A percentile compares a stretch with the other conserved stretches of the same genome.
Evolutionary conservation across 768 basidiomycete genomes (phyloP).

Genomic region (Chiua virens): DNA sequence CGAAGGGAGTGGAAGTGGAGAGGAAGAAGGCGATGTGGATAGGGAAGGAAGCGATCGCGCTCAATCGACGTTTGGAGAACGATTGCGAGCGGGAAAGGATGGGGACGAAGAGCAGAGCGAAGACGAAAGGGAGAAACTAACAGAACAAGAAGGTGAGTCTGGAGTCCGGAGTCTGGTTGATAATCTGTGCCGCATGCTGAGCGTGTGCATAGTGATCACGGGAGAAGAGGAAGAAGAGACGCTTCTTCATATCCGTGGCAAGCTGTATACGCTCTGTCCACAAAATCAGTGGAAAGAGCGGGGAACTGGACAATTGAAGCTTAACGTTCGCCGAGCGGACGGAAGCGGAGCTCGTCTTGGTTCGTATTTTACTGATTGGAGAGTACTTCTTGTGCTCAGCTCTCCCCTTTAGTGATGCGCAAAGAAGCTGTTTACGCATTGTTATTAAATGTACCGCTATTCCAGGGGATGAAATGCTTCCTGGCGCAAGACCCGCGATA

Average conservation of each 20-base stretch:
- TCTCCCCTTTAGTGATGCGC: conserved; percentile 62
- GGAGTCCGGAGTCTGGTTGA: conserved; percentile 1
- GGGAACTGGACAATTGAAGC: conserved; percentile 66
- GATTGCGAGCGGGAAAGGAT: conserved; percentile 60
- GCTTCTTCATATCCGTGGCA: conserved; percentile 73
- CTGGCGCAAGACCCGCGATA: conserved; percentile 79
- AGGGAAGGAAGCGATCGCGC: conserved; percentile 32
- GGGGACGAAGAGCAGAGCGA: conserved; percentile 50
- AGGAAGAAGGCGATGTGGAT: conserved; percentile 44
- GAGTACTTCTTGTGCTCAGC: conserved; percentile 7
- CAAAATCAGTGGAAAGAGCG: conserved; percentile 75
- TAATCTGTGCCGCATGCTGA: conserved; percentile 1
- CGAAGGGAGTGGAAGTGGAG: conserved; percentile 35
- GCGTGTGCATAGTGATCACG: conserved; percentile 53
- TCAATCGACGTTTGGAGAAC: conserved; percentile 58
- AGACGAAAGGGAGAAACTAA: conserved; percentile 46
- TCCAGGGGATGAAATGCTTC: conserved; percentile 73
- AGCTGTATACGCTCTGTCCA: conserved; percentile 60
- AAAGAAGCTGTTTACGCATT: conserved; percentile 81
- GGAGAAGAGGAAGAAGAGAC: conserved; percentile 85
- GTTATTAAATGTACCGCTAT: conserved; percentile 72
- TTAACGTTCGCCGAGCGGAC: conserved; percentile 66
- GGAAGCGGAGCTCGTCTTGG: conserved; percentile 70
- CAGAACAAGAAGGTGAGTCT: conserved; percentile 72
- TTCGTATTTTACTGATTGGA: conserved; percentile 23